These are phyloP conservation scores for Venustampulla echinocandica DNA, from an alignment of 495 filamentous ascomycete species.

Conservation along the genomic window DNA sequence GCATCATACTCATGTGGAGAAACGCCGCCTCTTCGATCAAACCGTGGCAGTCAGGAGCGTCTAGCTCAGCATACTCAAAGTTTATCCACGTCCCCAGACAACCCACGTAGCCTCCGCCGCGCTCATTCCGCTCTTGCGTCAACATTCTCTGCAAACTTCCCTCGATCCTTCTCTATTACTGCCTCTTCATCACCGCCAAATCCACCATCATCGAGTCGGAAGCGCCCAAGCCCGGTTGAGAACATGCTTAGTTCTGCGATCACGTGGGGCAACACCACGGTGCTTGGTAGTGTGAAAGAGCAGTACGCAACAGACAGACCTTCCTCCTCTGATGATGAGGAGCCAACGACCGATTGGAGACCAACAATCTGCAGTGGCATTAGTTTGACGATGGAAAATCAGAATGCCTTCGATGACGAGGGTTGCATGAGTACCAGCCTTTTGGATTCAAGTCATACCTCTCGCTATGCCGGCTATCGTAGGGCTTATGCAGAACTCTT, in stretches of 20 bases:
- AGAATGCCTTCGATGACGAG: conserved; percentile 69
- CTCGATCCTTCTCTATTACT: conserved; percentile 61
- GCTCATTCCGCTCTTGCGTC: conserved; percentile 52
- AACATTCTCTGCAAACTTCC: conserved; percentile 59
- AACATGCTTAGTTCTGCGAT: conserved; percentile 53
- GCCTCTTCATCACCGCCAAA: conserved; percentile 49
- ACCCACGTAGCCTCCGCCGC: conserved; percentile 40
- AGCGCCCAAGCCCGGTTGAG: conserved; percentile 58
- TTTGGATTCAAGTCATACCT: conserved; percentile 52
- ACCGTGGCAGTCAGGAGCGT: conserved; percentile 17
- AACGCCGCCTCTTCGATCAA: conserved; percentile 51
- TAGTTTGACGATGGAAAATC: conserved; percentile 63
- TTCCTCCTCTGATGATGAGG: conserved; percentile 38
- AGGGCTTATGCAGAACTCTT: conserved; percentile 75
- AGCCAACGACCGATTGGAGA: conserved; percentile 31
- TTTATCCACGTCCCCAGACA: conserved; percentile 66
- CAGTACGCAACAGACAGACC: conserved; percentile 31
- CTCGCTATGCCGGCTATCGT: conserved; percentile 62
- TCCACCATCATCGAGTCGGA: conserved; percentile 59
- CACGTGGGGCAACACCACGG: conserved; percentile 57
- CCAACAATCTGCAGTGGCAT: conserved; percentile 31
- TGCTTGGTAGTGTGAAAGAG: conserved; percentile 40
- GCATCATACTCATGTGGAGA: conserved; percentile 52
- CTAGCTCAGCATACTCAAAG: conserved; percentile 22
- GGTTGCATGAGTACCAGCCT: conserved; percentile 59